Percentiles rank a stretch among this genome's conserved stretches.
Conservation (phyloP, 2,329 filamentous ascomycete species). For the Cercospora berteroae region DNA sequence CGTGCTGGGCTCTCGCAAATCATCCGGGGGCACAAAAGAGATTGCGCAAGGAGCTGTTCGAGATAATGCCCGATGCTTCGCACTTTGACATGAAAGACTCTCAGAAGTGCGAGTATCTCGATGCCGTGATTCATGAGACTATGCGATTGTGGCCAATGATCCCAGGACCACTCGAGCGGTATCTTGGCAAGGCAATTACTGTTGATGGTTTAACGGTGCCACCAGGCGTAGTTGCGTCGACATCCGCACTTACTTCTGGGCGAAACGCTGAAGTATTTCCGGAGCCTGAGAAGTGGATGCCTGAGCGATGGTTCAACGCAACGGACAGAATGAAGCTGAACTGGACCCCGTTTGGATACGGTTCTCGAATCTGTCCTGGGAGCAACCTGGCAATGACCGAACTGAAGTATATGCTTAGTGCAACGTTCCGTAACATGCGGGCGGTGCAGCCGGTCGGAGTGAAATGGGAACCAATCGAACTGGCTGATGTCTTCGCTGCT, state of each 20-base stretch:
- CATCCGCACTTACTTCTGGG: conserved; percentile 44
- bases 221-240: conserved; percentile 43
- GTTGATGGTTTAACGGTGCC: conserved; percentile 33
- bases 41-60: conserved; percentile 14
- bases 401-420: conserved; percentile 50
- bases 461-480: conserved; percentile 11
- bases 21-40: conserved; percentile 12
- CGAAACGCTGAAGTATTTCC: conserved; percentile 43
- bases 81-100: conserved; percentile 3
- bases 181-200: conserved; percentile 13
- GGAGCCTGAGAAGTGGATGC: conserved; percentile 39
- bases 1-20: conserved; percentile 13
- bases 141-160: conserved; percentile 26
- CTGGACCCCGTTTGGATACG: conserved; percentile 50
- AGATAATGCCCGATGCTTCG: conserved; percentile 10
- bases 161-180: conserved; percentile 22
- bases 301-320: conserved; percentile 40
- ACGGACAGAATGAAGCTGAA: conserved; percentile 40
- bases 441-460: conserved; percentile 4
- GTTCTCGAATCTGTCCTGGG: conserved; percentile 48
- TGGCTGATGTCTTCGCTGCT: conserved; percentile 21
- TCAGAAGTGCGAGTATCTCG: conserved; percentile 16
- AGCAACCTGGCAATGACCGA: conserved; percentile 52
- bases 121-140: conserved; percentile 21
- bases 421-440: conserved; percentile 11